phyloP scores from a whole-genome alignment of 73 alveolate species.

The Paramecium sonneborni region DNA sequence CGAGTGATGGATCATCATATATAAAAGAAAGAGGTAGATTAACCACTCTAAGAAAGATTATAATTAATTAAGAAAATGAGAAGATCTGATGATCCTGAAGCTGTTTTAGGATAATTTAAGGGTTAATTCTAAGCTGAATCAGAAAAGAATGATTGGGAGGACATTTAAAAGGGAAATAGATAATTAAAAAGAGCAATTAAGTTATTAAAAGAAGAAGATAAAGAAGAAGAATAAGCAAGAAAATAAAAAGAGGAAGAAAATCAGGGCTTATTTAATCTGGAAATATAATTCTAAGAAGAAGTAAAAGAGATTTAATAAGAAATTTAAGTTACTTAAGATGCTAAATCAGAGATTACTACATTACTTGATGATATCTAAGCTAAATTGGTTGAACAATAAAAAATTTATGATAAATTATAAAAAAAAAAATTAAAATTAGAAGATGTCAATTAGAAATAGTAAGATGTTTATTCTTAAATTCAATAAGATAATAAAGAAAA shows the following conservation, averaged over 20 bases:
- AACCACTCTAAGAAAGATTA: not conserved
- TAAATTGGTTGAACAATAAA: not conserved
- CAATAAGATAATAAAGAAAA: not conserved
- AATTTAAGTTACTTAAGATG: not conserved
- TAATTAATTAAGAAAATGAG: slow-evolving; percentile 27
- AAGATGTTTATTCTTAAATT: not conserved
- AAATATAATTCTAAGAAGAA: slow-evolving; percentile 23
- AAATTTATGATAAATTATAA: not conserved
- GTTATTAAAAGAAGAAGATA: slow-evolving; percentile 6
- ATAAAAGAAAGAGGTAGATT: not conserved
- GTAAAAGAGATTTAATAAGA: not conserved
- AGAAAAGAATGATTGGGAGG: slow-evolving; percentile 16
- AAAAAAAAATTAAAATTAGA: not conserved
- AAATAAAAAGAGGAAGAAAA: slow-evolving; percentile 12
- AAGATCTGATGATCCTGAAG: slow-evolving; percentile 36
- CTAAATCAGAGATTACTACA: not conserved
- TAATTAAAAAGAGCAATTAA: not conserved
- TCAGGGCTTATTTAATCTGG: slow-evolving; percentile 18
- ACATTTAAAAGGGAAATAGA: not conserved
- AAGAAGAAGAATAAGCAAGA: slow-evolving; percentile 18
- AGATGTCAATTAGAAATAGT: not conserved
- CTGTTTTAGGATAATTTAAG: not conserved
- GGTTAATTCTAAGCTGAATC: not conserved
- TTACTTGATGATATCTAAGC: not conserved
- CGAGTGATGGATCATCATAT: not conserved